Conservation (phyloP, 495 filamentous ascomycete species). For the Daldinia childiae region DNA sequence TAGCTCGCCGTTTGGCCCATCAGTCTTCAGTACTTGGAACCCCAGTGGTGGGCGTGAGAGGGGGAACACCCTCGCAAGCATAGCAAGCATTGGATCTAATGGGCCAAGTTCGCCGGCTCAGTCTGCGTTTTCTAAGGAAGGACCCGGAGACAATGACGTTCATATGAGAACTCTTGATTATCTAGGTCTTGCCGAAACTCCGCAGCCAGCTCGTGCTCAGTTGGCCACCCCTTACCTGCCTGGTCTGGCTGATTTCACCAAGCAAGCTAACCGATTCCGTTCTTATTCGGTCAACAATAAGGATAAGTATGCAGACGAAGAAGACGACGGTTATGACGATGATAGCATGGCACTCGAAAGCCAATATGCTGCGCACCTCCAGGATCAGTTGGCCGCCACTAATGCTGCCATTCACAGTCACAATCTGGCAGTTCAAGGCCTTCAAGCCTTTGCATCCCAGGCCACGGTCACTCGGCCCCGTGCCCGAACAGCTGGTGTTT, state of each 20-base stretch:
- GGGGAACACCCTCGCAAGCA: conserved; percentile 85
- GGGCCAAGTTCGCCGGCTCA: conserved; percentile 87
- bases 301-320: conserved; percentile 96
- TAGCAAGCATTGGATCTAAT: conserved; percentile 76
- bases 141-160: conserved; percentile 82
- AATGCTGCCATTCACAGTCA: conserved; percentile 93
- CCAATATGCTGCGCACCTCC: conserved; percentile 69
- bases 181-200: conserved; percentile 92
- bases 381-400: conserved; percentile 74
- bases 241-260: conserved; percentile 76
- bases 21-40: conserved; percentile 90
- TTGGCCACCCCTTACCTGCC: conserved; percentile 81
- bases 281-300: conserved; percentile 99
- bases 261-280: conserved; percentile 85
- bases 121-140: conserved; percentile 89
- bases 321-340: conserved; percentile 83
- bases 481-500: conserved; percentile 82
- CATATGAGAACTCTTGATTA: conserved; percentile 94
- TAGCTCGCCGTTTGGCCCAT: conserved; percentile 81
- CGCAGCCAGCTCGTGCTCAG: conserved; percentile 78
- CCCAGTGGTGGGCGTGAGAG: conserved; percentile 72
- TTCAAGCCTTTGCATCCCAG: conserved; percentile 73
- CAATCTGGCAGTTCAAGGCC: conserved; percentile 89
- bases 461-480: conserved; percentile 83
- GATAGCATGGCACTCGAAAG: conserved; percentile 77